Percentiles rank a stretch among this genome's conserved stretches.
Conservation (phyloP, 148 eudicot species). For the Heliamphora exappendiculata region DNA sequence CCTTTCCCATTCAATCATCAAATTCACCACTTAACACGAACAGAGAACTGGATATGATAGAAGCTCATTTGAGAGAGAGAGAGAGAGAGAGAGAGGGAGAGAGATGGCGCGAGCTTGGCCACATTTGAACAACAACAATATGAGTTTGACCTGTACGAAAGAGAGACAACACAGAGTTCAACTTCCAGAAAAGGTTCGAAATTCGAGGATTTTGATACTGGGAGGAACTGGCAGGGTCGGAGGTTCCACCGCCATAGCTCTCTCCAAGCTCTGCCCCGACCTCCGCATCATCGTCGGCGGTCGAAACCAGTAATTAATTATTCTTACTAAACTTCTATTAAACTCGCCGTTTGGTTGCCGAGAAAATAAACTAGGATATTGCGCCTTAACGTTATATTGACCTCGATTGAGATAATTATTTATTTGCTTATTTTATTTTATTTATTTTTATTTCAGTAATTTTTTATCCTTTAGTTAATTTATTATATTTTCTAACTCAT, state of each 20-base stretch:
- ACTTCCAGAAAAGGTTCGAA: slow-evolving; percentile 24
- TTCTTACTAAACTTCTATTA: not conserved
- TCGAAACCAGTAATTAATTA: slow-evolving; percentile 62
- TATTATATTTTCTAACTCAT: too few species aligned
- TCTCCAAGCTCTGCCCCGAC: slow-evolving; percentile 58
- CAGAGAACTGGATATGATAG: too few species aligned
- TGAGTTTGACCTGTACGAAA: slow-evolving; percentile 28
- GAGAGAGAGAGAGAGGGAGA: slow-evolving; percentile 11
- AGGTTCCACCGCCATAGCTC: slow-evolving; percentile 84
- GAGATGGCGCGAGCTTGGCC: slow-evolving; percentile 41
- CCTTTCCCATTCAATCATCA: too few species aligned
- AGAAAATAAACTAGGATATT: not conserved
- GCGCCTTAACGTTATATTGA: not conserved
- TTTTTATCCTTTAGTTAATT: too few species aligned
- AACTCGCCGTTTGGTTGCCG: not conserved
- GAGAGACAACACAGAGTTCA: slow-evolving; percentile 26
- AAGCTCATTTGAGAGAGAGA: too few species aligned
- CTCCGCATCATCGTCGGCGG: slow-evolving; percentile 68
- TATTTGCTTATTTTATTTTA: too few species aligned
- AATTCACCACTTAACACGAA: too few species aligned
- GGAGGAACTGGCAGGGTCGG: slow-evolving; percentile 99
- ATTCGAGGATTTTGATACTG: slow-evolving; percentile 64
- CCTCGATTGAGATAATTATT: too few species aligned
- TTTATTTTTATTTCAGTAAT: too few species aligned
- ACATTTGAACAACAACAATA: slow-evolving; percentile 26